Conservation (phyloP, 139 green algal genomes). For the Micractinium sp. region DNA sequence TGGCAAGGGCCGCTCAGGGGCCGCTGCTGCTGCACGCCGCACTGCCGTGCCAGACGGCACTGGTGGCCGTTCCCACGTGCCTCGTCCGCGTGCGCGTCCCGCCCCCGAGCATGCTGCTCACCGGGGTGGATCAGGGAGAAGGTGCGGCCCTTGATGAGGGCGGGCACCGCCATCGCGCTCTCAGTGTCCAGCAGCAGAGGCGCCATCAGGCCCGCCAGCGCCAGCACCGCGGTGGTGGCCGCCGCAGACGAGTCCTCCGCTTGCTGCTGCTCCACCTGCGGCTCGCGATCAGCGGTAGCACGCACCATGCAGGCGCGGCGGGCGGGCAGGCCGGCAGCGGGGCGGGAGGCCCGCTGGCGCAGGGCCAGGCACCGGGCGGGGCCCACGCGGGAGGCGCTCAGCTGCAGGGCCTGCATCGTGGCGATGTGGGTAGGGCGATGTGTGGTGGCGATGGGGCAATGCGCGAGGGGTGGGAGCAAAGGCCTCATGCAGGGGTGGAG, state of each 20-base stretch:
- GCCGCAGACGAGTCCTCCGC: background rate
- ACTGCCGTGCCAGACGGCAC: background rate
- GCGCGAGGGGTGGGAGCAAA: background rate
- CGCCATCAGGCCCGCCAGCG: slow-evolving; percentile 14
- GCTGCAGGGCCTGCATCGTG: background rate
- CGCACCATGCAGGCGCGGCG: slow-evolving; percentile 10
- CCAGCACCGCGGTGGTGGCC: slow-evolving; percentile 4
- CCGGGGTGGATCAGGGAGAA: slow-evolving; percentile 58
- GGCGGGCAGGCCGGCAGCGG: background rate
- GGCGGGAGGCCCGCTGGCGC: too few relatives aligned
- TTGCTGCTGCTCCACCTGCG: background rate
- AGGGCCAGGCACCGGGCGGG: background rate
- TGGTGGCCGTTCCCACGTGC: too few relatives aligned
- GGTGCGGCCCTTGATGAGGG: slow-evolving; percentile 41
- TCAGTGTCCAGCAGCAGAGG: slow-evolving; percentile 1
- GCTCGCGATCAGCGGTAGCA: background rate
- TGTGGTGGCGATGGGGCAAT: background rate
- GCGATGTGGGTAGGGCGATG: background rate
- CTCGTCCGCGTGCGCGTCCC: too few relatives aligned
- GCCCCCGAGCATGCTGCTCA: background rate
- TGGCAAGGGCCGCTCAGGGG: background rate
- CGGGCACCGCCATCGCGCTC: slow-evolving; percentile 22
- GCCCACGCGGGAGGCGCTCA: background rate
- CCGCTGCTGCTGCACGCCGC: background rate
- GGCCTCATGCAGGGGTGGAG: background rate